phyloP scores from a whole-genome alignment of 768 basidiomycete species.

The Melanogaster broomeanus region DNA sequence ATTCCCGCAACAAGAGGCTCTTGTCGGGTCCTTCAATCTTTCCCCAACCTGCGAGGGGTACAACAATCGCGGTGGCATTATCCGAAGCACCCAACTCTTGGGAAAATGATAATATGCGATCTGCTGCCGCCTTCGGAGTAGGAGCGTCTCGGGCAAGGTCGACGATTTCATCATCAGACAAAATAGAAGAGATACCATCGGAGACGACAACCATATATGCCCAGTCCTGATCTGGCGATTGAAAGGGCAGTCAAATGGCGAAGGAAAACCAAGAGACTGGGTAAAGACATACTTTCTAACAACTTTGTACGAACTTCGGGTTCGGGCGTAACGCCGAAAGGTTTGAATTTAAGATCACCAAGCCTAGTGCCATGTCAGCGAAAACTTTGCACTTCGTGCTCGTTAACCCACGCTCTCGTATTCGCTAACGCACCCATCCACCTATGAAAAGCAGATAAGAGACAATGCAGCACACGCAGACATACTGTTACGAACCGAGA shows the following conservation, averaged over 20 bases:
- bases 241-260: neutral
- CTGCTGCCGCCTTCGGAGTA: conserved; percentile 80
- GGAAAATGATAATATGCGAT: conserved; percentile 79
- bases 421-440: conserved; percentile 97
- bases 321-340: conserved; percentile 89
- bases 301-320: conserved; percentile 82
- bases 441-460: conserved; percentile 36
- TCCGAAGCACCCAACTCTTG: conserved; percentile 85
- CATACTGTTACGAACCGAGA: conserved; percentile 53
- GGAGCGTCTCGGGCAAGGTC: conserved; percentile 77
- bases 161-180: conserved; percentile 93
- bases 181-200: conserved; percentile 88
- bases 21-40: conserved; percentile 75
- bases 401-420: conserved; percentile 70
- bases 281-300: conserved; percentile 57
- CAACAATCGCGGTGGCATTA: conserved; percentile 88
- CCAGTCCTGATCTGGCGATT: conserved; percentile 70
- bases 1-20: conserved; percentile 83
- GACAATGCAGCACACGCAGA: neutral
- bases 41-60: conserved; percentile 94
- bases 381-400: neutral
- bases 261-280: neutral
- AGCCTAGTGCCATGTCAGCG: conserved; percentile 48
- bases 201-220: conserved; percentile 88
- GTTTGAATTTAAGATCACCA: conserved; percentile 88